phyloP scores from a whole-genome alignment of 148 eudicot species.

The Gaultheria prostrata region DNA sequence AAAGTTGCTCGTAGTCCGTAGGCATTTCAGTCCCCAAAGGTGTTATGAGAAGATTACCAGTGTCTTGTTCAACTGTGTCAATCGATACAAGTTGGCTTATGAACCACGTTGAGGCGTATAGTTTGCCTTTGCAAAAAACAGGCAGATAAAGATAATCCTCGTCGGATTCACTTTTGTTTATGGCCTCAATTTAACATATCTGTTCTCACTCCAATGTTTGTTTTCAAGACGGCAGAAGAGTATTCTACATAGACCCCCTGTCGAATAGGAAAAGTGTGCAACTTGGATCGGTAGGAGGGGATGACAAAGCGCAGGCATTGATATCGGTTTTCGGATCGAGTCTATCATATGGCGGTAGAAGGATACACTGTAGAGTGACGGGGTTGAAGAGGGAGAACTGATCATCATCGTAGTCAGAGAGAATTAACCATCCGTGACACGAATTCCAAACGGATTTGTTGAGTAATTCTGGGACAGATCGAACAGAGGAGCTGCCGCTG shows the following conservation, averaged over 20 bases:
- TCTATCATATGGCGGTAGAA: background rate
- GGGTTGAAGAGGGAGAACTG: background rate
- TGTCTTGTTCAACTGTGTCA: background rate
- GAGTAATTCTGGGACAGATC: conserved; percentile 4
- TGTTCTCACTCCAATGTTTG: background rate
- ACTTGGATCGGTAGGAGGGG: background rate
- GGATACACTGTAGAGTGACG: background rate
- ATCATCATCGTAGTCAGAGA: background rate
- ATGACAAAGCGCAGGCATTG: background rate
- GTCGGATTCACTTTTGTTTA: no score
- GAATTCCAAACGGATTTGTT: background rate
- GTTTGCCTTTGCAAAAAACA: background rate
- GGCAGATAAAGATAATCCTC: background rate
- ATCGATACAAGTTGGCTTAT: background rate
- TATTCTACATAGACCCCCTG: background rate
- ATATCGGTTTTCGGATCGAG: background rate
- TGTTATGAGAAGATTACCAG: background rate
- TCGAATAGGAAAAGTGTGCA: conserved; percentile 6
- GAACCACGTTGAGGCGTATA: background rate
- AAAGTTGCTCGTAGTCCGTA: background rate
- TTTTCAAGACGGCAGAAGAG: background rate
- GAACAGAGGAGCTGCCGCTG: background rate
- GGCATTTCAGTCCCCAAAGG: background rate
- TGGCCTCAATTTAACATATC: background rate
- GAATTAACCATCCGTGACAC: conserved; percentile 13